Conservation (phyloP, 2,329 filamentous ascomycete genomes). For the Raffaelea albimanens region DNA sequence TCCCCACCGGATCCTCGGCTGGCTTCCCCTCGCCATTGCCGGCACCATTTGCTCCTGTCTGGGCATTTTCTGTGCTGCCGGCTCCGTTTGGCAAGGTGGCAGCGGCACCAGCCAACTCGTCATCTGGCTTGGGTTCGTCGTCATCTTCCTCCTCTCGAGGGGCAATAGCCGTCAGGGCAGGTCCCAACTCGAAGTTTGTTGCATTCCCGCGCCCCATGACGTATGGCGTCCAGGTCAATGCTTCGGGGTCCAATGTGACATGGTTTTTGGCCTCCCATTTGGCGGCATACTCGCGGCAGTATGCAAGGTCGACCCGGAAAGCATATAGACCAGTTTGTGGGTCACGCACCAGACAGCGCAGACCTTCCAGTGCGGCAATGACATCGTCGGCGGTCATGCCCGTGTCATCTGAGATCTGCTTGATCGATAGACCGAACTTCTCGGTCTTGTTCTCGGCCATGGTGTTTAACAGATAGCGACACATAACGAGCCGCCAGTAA, state of each 20-base stretch:
- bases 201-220: constrained; percentile 85
- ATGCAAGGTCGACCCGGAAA: constrained; percentile 74
- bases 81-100: constrained; percentile 20
- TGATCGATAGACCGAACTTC: constrained; percentile 47
- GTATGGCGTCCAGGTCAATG: constrained; percentile 90
- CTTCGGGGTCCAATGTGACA: constrained; percentile 70
- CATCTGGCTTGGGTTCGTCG: constrained; percentile 20
- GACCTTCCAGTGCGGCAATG: constrained; percentile 81
- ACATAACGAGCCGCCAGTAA: constrained; percentile 89
- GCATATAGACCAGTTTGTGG: constrained; percentile 83
- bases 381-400: constrained; percentile 96
- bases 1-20: background rate
- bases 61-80: constrained; percentile 13
- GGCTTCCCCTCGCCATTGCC: background rate
- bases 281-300: constrained; percentile 77
- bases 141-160: constrained; percentile 67
- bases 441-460: constrained; percentile 25
- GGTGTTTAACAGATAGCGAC: constrained; percentile 66
- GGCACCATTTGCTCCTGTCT: background rate
- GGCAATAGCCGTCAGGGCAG: constrained; percentile 75
- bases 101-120: constrained; percentile 18
- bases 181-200: constrained; percentile 73
- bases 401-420: constrained; percentile 73
- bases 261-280: constrained; percentile 88
- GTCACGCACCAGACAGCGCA: constrained; percentile 83